Percentiles rank a stretch among this genome's conserved stretches.
These are phyloP conservation scores for Geotrichum australiense DNA, from an alignment of 1,139 yeast genomes.

Conservation along the genomic window DNA sequence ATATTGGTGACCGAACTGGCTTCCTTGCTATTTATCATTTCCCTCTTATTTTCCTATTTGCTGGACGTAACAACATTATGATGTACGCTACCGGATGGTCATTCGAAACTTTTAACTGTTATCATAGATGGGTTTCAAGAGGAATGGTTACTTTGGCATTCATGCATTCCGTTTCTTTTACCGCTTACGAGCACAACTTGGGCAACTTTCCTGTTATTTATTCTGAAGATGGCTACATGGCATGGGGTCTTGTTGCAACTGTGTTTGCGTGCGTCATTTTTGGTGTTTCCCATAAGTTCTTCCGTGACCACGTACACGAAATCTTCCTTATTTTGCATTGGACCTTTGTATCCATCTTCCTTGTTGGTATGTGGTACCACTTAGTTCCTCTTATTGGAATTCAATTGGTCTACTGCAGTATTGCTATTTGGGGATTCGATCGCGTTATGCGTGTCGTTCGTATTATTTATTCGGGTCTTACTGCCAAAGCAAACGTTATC, in stretches of 20 bases:
- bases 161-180: conserved; percentile 25
- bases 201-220: conserved; percentile 2
- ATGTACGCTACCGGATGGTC: conserved; percentile 55
- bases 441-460: conserved; percentile 34
- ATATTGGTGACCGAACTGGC: conserved; percentile 51
- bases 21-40: conserved; percentile 47
- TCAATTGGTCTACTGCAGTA: conserved; percentile 36
- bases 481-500: conserved; percentile 35
- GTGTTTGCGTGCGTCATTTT: conserved; percentile 39
- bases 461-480: conserved; percentile 37
- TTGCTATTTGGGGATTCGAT: conserved; percentile 38
- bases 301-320: conserved; percentile 59
- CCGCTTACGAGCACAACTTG: conserved; percentile 10
- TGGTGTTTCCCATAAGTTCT: conserved; percentile 42
- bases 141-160: conserved; percentile 41
- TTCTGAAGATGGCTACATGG: not conserved
- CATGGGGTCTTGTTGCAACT: conserved; percentile 46
- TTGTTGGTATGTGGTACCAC: conserved; percentile 42
- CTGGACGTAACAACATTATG: conserved; percentile 56
- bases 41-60: conserved; percentile 52
- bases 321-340: conserved; percentile 55
- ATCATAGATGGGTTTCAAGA: conserved; percentile 58
- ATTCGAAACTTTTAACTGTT: conserved; percentile 50
- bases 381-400: conserved; percentile 35
- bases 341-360: conserved; percentile 36